A percentile compares a stretch with the other conserved stretches of the same genome.
These are phyloP conservation scores for Neospora caninum DNA, from an alignment of 169 alveolate genomes.

Conservation along the genomic window DNA sequence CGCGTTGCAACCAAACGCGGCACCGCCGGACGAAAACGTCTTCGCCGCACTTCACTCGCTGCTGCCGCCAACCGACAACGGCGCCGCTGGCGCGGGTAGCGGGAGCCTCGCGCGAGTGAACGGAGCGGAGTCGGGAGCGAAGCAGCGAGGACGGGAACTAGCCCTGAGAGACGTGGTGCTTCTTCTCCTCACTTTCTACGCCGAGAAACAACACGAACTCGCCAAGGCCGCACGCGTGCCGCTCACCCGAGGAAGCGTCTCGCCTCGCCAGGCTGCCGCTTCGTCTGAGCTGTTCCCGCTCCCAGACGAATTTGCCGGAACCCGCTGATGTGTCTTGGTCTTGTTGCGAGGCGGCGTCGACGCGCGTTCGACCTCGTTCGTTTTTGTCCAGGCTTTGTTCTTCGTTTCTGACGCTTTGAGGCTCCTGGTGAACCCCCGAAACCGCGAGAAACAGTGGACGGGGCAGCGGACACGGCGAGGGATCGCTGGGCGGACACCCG, in stretches of 20 bases:
- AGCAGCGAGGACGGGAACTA: neutral
- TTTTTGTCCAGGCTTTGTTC: no score
- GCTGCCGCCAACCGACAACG: neutral
- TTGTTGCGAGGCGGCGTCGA: no score
- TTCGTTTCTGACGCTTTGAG: no score
- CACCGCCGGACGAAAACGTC: neutral
- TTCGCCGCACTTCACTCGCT: neutral
- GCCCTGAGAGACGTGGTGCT: neutral
- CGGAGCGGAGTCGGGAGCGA: neutral
- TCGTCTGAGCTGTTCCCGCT: no score
- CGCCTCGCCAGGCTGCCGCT: no score
- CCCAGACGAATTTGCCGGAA: no score
- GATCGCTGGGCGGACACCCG: no score
- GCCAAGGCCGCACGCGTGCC: neutral
- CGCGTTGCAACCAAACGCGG: neutral
- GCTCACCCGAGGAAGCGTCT: neutral
- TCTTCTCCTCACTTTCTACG: neutral
- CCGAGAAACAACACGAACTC: neutral
- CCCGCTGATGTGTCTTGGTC: no score
- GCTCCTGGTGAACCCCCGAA: no score
- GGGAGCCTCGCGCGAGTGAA: neutral
- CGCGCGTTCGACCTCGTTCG: no score
- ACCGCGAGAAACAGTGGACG: no score
- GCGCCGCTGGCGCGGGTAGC: neutral
- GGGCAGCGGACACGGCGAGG: no score